Evolutionary conservation across 2,329 filamentous ascomycete genomes (phyloP).

Genomic region (Aphanoascus verrucosus): DNA sequence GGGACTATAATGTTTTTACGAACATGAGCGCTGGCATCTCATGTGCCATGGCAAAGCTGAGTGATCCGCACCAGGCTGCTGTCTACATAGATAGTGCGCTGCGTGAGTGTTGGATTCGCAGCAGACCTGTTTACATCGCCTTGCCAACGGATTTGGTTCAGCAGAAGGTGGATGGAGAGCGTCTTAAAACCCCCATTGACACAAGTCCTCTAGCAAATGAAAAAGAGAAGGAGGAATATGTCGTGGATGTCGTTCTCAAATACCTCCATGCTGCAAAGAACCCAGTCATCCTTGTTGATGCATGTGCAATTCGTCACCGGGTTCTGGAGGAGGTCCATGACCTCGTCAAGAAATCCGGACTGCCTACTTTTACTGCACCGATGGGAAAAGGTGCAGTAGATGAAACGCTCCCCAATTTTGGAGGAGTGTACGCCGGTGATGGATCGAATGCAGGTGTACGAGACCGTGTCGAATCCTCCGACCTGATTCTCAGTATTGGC

Average conservation of each 20-base stretch:
- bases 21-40: slow-evolving; percentile 43
- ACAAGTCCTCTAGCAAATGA: slow-evolving; percentile 55
- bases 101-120: slow-evolving; percentile 42
- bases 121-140: slow-evolving; percentile 47
- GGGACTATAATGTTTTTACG: slow-evolving; percentile 43
- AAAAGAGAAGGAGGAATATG: slow-evolving; percentile 59
- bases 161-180: slow-evolving; percentile 60
- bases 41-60: slow-evolving; percentile 40
- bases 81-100: slow-evolving; percentile 44
- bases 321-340: slow-evolving; percentile 60
- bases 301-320: slow-evolving; percentile 64
- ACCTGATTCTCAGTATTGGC: slow-evolving; percentile 33
- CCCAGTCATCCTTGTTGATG: slow-evolving; percentile 68
- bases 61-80: slow-evolving; percentile 37
- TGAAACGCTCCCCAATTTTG: slow-evolving; percentile 60
- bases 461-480: slow-evolving; percentile 31
- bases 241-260: slow-evolving; percentile 62
- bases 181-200: slow-evolving; percentile 57
- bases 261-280: slow-evolving; percentile 60
- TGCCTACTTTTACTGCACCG: slow-evolving; percentile 72
- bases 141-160: slow-evolving; percentile 45
- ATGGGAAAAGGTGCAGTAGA: slow-evolving; percentile 78
- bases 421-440: slow-evolving; percentile 71
- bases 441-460: slow-evolving; percentile 48
- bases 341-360: slow-evolving; percentile 57